Evolutionary conservation across 257 asterid species (phyloP).

Genomic region (Solanum appendiculatum): DNA sequence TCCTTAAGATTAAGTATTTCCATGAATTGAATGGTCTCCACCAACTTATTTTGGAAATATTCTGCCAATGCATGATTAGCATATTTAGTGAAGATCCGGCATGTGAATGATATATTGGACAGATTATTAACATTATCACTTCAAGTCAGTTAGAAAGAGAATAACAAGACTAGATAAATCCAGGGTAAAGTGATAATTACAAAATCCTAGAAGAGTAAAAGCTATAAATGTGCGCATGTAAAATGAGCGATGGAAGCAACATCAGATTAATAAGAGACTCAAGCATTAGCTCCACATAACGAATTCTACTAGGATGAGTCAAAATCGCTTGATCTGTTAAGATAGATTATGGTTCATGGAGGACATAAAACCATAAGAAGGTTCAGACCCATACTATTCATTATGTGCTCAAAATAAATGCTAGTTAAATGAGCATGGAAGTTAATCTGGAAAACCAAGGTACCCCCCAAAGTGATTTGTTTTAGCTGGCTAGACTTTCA

Average conservation of each 20-base stretch:
- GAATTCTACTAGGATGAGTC: neutral
- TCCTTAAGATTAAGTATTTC: constrained; percentile 95
- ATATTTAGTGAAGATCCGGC: constrained; percentile 2
- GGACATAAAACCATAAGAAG: neutral
- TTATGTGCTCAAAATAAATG: neutral
- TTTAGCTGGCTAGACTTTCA: neutral
- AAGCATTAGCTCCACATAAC: neutral
- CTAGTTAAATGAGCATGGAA: neutral
- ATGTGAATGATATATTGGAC: neutral
- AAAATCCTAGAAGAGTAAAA: neutral
- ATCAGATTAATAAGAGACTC: neutral
- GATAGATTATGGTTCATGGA: neutral
- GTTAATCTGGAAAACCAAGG: neutral
- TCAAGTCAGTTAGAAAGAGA: neutral
- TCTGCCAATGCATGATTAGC: constrained; percentile 46
- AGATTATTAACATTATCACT: neutral
- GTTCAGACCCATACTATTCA: neutral
- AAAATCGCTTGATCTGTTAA: neutral
- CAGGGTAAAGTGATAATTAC: neutral
- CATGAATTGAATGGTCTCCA: constrained; percentile 98
- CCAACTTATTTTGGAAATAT: constrained; percentile 91
- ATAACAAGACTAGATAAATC: neutral
- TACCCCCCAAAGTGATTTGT: no score
- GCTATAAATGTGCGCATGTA: neutral
- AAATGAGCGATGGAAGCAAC: neutral